Conservation (phyloP, 2,329 filamentous ascomycete genomes). For the Penicillium brasilianum region DNA sequence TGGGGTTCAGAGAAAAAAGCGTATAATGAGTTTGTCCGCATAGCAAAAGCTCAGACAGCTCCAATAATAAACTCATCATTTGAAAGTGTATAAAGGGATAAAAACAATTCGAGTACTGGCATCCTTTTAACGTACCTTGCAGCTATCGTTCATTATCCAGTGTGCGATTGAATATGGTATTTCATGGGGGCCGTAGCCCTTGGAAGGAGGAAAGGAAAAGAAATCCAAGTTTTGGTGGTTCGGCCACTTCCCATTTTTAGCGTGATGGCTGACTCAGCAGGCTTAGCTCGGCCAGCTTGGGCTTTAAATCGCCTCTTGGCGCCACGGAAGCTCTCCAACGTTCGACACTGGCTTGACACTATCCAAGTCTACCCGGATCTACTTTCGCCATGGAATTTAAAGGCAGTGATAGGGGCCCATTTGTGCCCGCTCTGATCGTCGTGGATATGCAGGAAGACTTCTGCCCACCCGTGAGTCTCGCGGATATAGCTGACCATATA, state of each 20-base stretch:
- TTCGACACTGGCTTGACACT: neutral
- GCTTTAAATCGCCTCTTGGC: neutral
- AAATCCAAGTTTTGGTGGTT: constrained; percentile 13
- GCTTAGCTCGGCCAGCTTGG: neutral
- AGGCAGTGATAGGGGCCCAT: constrained; percentile 9
- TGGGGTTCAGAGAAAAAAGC: constrained; percentile 43
- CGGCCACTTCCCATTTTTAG: constrained; percentile 21
- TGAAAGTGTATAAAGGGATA: neutral
- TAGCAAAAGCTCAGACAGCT: constrained; percentile 70
- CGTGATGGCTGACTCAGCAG: constrained; percentile 24
- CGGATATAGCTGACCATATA: constrained; percentile 4
- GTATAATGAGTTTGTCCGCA: constrained; percentile 69
- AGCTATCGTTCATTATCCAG: constrained; percentile 37
- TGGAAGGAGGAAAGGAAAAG: constrained; percentile 26
- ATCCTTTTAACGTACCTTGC: constrained; percentile 35
- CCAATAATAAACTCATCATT: constrained; percentile 73
- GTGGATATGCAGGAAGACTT: constrained; percentile 96
- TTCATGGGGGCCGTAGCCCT: constrained; percentile 40
- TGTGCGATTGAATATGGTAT: constrained; percentile 17
- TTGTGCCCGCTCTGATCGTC: constrained; percentile 66
- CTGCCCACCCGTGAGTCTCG: constrained; percentile 76
- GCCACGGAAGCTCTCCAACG: neutral
- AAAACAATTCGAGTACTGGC: neutral
- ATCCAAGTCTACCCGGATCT: neutral
- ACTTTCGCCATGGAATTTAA: constrained; percentile 6